Base-by-base conservation (phyloP, 371 early-diverging fungal genomes). In the Batrachochytrium dendrobatidis region DNA sequence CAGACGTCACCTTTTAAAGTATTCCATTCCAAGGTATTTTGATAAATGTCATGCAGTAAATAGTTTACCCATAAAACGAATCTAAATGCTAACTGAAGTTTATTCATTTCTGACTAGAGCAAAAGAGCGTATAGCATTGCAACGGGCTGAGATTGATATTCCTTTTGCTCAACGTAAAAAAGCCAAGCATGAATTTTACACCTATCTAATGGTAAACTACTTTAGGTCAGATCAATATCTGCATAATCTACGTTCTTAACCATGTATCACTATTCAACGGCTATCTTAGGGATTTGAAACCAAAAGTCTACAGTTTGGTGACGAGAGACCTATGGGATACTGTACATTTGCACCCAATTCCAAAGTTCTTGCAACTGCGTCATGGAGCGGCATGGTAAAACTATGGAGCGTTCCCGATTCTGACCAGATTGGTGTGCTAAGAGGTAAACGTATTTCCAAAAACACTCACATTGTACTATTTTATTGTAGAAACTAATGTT, bases 381-480 rank as follows among this genome's bases (percentile, higher is more conserved):
- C 92, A 6, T 93, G 89, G 86, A 83, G 87, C 17, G 97, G 97
- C 0, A 63, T 82, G 6, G 79, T 87, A 61, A 89, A 90, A 68
- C 72, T 97, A 29, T 95, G 95, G 95, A 79, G 81, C 8, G 79
- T 92, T 3, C 91, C 94, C 1, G 72, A 79, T 17, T 88, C 83
- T 54, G 80, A 83, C n/a, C 66, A 45, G 20, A 17, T 66, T 48
- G 49, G 8, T 48, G 52, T 44, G 15, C 49, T 48, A 7, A 22
- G 49, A 12, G 49, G 49, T 48, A 48, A 48, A 6, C 49, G 29
- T 48, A 22, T 6, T 48, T 48, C 25, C 49, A 6, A 48, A 22
- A 6, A 7, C 49, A 39, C n/a, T 12, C 39, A 12, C 15, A 39
- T 39, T n/a, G 39, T 39, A n/a, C n/a, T n/a, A 15, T 39, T 12